Base-by-base conservation (phyloP, 345 rosid genomes). In the Dovyalis caffra region DNA sequence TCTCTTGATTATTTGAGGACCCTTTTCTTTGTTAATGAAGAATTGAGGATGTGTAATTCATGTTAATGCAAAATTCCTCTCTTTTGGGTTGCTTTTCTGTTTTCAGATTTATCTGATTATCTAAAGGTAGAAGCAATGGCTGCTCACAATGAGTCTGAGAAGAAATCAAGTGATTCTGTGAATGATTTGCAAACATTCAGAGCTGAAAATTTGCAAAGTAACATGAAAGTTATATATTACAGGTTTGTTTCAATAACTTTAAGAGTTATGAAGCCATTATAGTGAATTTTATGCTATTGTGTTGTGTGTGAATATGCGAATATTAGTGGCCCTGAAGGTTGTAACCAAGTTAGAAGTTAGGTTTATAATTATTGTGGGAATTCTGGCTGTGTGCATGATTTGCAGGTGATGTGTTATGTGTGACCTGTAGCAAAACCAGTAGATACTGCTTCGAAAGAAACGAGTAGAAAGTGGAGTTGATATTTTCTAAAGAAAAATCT, bases 181-280 rank as follows among this genome's bases (percentile, higher is more conserved):
- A 83, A 74, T 80, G 97, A 93, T 68, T 75, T 93, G 62, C 92
- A 87, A 25, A 90, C 83, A 63, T 89, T 87, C 74, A 91, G 78
- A 53, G 88, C 82, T 3, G 99, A 95, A 87, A 89, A 95, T 86
- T 64, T 93, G 76, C 99, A 90, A 78, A 93, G 85, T 81, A 95
- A 95, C 87, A 85, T 89, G 95, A 95, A 93, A 90, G 83, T 91
- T 32, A 84, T 93, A 57, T 95, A 91, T 71, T 93, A 93, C 95
- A 90, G 99, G 98, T 93, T 66, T 61, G 80, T 78, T 86, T 80
- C 60, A 31, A 7, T 16, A 26, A 35, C 29, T 37, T 21, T 16
- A 65, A 8, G 14, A 3, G 25, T 51, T 11, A 28, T 33, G 15
- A 15, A 15, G 47, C 38, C 31, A 31, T n/a, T 37, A 25, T 23